A percentile compares a stretch with the other conserved stretches of the same genome.
Conservation (phyloP, 2,329 filamentous ascomycete genomes). For the Ceratocystis cacaofunesta region DNA sequence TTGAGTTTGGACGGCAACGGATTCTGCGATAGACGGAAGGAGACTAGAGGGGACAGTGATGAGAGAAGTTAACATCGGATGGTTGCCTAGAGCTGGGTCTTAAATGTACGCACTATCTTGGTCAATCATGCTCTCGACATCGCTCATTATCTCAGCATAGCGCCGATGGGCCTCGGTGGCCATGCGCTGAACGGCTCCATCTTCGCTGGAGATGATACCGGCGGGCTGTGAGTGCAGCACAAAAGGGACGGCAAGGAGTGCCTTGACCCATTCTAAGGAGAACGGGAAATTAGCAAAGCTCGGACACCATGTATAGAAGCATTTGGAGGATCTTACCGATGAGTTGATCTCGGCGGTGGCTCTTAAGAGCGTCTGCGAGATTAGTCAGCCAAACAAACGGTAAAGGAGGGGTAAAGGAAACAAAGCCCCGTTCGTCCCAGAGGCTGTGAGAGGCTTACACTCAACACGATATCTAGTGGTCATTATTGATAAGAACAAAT, state of each 20-base stretch:
- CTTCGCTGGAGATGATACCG: slow-evolving; percentile 60
- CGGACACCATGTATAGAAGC: not conserved
- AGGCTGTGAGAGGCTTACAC: slow-evolving; percentile 37
- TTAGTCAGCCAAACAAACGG: not conserved
- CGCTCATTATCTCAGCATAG: slow-evolving; percentile 88
- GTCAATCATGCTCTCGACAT: slow-evolving; percentile 81
- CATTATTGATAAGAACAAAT: slow-evolving; percentile 28
- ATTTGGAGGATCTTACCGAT: slow-evolving; percentile 39
- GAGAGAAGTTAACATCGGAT: not conserved
- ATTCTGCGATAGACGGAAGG: slow-evolving; percentile 50
- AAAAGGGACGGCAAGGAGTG: slow-evolving; percentile 83
- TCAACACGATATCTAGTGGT: slow-evolving; percentile 56
- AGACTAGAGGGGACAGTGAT: slow-evolving; percentile 34
- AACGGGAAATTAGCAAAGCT: slow-evolving; percentile 9
- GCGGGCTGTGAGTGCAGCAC: slow-evolving; percentile 92
- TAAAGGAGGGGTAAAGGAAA: no score
- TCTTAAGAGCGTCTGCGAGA: slow-evolving; percentile 50
- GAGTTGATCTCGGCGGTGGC: slow-evolving; percentile 80
- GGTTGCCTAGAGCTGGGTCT: no score
- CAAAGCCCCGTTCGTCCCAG: not conserved
- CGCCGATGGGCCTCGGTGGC: slow-evolving; percentile 68
- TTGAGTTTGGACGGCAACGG: slow-evolving; percentile 75
- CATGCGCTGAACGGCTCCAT: slow-evolving; percentile 52
- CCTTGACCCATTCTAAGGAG: slow-evolving; percentile 84
- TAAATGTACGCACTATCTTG: slow-evolving; percentile 57